Evolutionary conservation across 2,329 filamentous ascomycete species (phyloP).

Genomic region (Penicillium sp.): DNA sequence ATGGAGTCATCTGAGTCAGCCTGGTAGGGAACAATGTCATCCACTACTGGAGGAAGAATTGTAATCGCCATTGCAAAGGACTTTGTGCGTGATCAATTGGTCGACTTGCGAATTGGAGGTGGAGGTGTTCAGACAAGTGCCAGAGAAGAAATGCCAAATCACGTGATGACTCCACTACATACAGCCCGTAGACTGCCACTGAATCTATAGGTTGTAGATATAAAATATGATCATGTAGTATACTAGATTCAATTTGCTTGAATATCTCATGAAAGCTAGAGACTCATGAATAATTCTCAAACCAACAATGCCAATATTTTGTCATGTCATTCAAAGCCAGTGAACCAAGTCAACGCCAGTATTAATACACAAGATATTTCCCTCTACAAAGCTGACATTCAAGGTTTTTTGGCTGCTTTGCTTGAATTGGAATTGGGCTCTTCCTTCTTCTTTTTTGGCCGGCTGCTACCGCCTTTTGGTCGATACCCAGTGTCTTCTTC

Average conservation of each 20-base stretch:
- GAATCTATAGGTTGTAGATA: not conserved
- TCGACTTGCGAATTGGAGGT: not conserved
- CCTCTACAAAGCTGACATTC: not conserved
- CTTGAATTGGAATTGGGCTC: slow-evolving; percentile 35
- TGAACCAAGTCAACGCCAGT: slow-evolving; percentile 9
- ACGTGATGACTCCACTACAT: slow-evolving; percentile 16
- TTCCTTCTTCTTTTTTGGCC: slow-evolving; percentile 44
- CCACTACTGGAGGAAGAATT: slow-evolving; percentile 54
- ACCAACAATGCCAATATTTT: not conserved
- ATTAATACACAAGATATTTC: slow-evolving; percentile 17
- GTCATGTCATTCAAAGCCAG: not conserved
- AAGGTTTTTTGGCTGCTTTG: slow-evolving; percentile 34
- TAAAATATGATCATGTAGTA: not conserved
- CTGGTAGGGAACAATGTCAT: slow-evolving; percentile 33
- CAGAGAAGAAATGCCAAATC: slow-evolving; percentile 8
- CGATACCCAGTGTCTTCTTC: slow-evolving; percentile 50
- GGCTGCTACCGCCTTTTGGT: slow-evolving; percentile 47
- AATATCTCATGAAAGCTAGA: not conserved
- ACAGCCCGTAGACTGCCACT: not conserved
- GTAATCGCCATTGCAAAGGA: slow-evolving; percentile 55
- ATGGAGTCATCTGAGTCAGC: slow-evolving; percentile 51
- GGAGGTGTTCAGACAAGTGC: not conserved
- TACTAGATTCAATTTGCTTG: not conserved
- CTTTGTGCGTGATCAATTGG: not conserved
- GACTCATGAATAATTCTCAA: not conserved